phyloP scores from a whole-genome alignment of 371 early-diverging fungal genomes.

The Blakeslea trispora region DNA sequence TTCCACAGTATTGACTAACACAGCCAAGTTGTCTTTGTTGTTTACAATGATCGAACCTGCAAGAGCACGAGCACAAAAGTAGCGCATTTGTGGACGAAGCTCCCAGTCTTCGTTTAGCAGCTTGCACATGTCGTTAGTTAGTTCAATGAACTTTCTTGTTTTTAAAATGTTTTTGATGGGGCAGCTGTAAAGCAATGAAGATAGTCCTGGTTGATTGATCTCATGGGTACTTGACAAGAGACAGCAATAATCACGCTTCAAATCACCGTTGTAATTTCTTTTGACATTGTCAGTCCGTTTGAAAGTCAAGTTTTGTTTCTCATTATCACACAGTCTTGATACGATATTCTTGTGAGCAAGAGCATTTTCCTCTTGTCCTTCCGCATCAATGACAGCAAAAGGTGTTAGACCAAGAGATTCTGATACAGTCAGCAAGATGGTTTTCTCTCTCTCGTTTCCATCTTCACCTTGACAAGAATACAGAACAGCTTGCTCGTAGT shows the following conservation, averaged over 20 bases:
- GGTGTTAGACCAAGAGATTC: slow-evolving; percentile 12
- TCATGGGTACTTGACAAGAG: too few relatives aligned
- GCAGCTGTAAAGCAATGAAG: too few relatives aligned
- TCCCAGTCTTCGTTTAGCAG: too few relatives aligned
- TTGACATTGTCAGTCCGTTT: slow-evolving; percentile 14
- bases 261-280: slow-evolving; percentile 8
- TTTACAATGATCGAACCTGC: too few relatives aligned
- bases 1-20: too few relatives aligned
- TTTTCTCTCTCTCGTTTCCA: slow-evolving; percentile 16
- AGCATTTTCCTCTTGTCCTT: slow-evolving; percentile 13
- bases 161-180: too few relatives aligned
- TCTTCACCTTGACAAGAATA: slow-evolving; percentile 16
- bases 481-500: slow-evolving; percentile 15
- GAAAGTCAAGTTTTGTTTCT: slow-evolving; percentile 16
- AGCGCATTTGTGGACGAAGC: too few relatives aligned
- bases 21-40: too few relatives aligned
- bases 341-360: slow-evolving; percentile 17
- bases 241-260: slow-evolving; percentile 14
- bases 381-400: slow-evolving; percentile 17
- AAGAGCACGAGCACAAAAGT: too few relatives aligned
- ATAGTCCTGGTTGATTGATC: too few relatives aligned
- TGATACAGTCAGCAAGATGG: slow-evolving; percentile 15
- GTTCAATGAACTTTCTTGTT: too few relatives aligned
- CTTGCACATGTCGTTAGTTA: too few relatives aligned
- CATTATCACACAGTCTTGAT: slow-evolving; percentile 14